A percentile compares a stretch with the other conserved stretches of the same genome.
phyloP scores from a whole-genome alignment of 352 stramenopile genomes.

The Aphanomyces astaci region DNA sequence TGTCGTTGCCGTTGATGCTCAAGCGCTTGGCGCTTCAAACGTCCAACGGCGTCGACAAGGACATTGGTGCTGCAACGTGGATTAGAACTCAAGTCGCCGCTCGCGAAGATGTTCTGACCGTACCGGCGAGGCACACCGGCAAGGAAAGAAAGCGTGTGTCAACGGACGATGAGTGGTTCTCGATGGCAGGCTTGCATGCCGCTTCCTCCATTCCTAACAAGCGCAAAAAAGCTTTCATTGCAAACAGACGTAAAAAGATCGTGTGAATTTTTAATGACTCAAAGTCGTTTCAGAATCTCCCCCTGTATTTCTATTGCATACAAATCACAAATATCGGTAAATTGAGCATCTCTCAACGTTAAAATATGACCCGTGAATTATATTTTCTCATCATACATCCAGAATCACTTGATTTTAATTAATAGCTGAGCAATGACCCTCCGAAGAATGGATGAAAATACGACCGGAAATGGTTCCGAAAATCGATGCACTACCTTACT shows the following conservation, averaged over 20 bases:
- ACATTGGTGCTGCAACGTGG: neutral
- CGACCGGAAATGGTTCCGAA: neutral
- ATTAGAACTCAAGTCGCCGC: neutral
- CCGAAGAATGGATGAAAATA: neutral
- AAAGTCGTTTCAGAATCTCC: no score
- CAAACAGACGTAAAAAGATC: no score
- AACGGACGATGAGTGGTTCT: neutral
- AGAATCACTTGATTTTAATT: neutral
- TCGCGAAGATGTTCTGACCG: neutral
- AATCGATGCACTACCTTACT: slow-evolving; percentile 2
- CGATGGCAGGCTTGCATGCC: neutral
- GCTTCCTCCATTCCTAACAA: neutral
- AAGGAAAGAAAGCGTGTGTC: neutral
- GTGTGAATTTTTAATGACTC: neutral
- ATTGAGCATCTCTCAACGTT: neutral
- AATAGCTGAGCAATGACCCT: neutral
- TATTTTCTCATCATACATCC: neutral
- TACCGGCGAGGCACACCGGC: neutral
- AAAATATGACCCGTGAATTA: neutral
- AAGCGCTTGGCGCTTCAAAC: neutral
- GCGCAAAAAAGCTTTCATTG: neutral
- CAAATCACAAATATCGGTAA: neutral
- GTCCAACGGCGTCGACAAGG: neutral
- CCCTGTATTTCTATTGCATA: neutral
- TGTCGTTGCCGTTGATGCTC: neutral